phyloP scores from a whole-genome alignment of 176 grass and related monocot genomes.

The Pharus latifolius region DNA sequence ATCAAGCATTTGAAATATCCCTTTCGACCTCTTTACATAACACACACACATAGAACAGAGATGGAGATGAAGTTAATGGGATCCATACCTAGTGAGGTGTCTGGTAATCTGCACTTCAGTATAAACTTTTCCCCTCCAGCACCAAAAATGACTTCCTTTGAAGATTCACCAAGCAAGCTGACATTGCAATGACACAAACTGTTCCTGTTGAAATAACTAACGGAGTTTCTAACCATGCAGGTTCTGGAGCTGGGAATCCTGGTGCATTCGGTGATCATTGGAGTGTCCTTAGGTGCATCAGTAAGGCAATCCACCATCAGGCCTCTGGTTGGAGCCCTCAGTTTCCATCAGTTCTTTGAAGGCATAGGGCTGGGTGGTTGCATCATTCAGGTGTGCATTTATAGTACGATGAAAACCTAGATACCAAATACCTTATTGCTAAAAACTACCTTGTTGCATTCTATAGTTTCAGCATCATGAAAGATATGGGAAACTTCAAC shows the following conservation, averaged over 20 bases:
- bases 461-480: not conserved
- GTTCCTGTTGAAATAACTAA: constrained; percentile 2
- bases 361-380: constrained; percentile 85
- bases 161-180: not conserved
- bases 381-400: constrained; percentile 69
- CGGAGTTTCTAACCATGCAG: constrained; percentile 25
- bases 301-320: constrained; percentile 62
- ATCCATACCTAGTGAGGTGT: constrained; percentile 11
- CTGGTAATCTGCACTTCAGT: not conserved
- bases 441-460: not conserved
- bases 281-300: constrained; percentile 79
- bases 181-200: not conserved
- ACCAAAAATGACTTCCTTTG: not conserved
- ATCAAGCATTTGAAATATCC: not conserved
- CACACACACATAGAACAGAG: not conserved
- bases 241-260: constrained; percentile 91
- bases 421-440: not conserved
- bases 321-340: constrained; percentile 84
- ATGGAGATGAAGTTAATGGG: not conserved
- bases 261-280: constrained; percentile 93
- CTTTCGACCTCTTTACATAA: not conserved
- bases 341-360: constrained; percentile 99
- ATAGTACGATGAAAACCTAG: not conserved
- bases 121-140: not conserved
- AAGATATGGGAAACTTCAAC: not conserved